Evolutionary conservation across 768 basidiomycete genomes (phyloP).

Genomic region (Chalciporus sphaerocephalus): DNA sequence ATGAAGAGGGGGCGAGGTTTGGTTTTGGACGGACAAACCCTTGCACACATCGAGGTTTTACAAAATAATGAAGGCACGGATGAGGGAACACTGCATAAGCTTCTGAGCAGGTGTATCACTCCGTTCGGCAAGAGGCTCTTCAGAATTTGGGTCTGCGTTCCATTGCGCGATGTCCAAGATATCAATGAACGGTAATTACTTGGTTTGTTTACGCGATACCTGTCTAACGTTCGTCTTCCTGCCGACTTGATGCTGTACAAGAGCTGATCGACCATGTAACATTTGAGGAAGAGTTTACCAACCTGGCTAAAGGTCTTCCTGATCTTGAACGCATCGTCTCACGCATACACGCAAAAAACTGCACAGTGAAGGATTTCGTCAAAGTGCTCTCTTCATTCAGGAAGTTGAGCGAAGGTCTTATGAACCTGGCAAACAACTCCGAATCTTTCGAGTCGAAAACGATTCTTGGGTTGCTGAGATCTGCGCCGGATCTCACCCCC

Average conservation of each 20-base stretch:
- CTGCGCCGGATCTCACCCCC: constrained; percentile 73
- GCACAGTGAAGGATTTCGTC: constrained; percentile 82
- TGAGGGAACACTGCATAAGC: constrained; percentile 81
- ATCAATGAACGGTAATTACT: constrained; percentile 79
- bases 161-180: constrained; percentile 71
- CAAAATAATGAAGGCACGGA: constrained; percentile 92
- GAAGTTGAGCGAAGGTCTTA: constrained; percentile 64
- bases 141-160: constrained; percentile 94
- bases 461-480: constrained; percentile 68
- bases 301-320: constrained; percentile 75
- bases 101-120: constrained; percentile 81
- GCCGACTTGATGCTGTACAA: constrained; percentile 88
- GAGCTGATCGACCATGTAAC: constrained; percentile 79
- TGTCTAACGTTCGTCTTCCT: constrained; percentile 15
- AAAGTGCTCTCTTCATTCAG: constrained; percentile 77
- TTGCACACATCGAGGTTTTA: constrained; percentile 91
- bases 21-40: constrained; percentile 88
- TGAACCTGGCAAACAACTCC: constrained; percentile 55
- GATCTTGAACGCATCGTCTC: constrained; percentile 94
- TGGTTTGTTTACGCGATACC: constrained; percentile 9
- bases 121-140: constrained; percentile 96
- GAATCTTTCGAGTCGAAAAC: constrained; percentile 75
- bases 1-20: constrained; percentile 86
- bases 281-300: constrained; percentile 72
- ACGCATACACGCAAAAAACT: constrained; percentile 89